Conservation (phyloP, 2,329 filamentous ascomycete genomes). For the Hawksworthiomyces lignivorus region DNA sequence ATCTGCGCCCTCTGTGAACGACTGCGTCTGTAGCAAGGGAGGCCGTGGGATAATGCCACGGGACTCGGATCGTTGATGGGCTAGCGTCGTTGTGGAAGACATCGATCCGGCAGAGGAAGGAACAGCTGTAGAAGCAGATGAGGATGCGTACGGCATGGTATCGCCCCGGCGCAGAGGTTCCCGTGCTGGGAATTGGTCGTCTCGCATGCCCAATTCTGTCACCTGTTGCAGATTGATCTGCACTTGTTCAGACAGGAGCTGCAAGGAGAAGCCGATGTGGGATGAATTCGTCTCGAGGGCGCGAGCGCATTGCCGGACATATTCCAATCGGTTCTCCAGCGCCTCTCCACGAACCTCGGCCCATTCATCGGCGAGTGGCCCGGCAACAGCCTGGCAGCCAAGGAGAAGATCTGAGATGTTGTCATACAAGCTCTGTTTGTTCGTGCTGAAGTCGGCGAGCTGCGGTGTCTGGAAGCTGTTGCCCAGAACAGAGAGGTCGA, state of each 20-base stretch:
- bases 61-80: conserved; percentile 53
- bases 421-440: conserved; percentile 93
- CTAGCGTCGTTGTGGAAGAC: conserved; percentile 5
- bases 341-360: conserved; percentile 84
- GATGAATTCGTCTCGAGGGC: conserved; percentile 81
- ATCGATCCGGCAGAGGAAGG: conserved; percentile 1
- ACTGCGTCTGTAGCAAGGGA: conserved; percentile 47
- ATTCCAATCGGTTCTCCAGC: conserved; percentile 75
- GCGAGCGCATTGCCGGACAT: conserved; percentile 67
- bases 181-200: conserved; percentile 36
- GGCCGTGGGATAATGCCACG: conserved; percentile 38
- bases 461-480: conserved; percentile 77
- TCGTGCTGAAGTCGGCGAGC: conserved; percentile 75
- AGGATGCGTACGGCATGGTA: conserved; percentile 43
- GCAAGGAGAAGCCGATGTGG: conserved; percentile 80
- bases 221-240: conserved; percentile 47
- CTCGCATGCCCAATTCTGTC: conserved; percentile 35
- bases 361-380: conserved; percentile 92
- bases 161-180: conserved; percentile 50
- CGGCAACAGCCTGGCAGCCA: conserved; percentile 83
- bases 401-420: conserved; percentile 83
- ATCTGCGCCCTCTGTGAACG: conserved; percentile 54
- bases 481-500: conserved; percentile 74
- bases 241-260: conserved; percentile 77
- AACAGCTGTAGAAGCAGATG: conserved; percentile 16